These are phyloP conservation scores for Globisporangium uncinulatum DNA, from an alignment of 352 stramenopile genomes.

Conservation along the genomic window DNA sequence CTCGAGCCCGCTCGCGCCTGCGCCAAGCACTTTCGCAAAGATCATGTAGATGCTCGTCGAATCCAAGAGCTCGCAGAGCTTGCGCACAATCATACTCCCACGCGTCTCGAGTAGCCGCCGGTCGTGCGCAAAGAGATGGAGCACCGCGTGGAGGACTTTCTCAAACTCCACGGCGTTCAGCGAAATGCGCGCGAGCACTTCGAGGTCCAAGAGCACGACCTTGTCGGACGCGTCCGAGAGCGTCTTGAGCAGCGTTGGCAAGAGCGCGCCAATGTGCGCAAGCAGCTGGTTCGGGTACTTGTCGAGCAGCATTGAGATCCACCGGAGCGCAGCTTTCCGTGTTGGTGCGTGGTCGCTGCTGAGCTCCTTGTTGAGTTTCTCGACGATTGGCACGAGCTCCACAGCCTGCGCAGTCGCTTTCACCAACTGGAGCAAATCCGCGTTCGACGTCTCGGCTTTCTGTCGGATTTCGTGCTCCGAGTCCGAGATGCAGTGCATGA, in stretches of 20 bases:
- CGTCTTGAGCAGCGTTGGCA: constrained; percentile 95
- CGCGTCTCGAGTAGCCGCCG: constrained; percentile 88
- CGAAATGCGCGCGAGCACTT: constrained; percentile 95
- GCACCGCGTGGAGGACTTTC: constrained; percentile 92
- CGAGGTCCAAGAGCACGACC: constrained; percentile 94
- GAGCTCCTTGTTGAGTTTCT: constrained; percentile 94
- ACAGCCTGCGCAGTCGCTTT: constrained; percentile 88
- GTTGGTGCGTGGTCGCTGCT: constrained; percentile 95
- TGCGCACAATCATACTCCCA: constrained; percentile 97
- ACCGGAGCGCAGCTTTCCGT: constrained; percentile 91
- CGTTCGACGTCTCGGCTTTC: constrained; percentile 95
- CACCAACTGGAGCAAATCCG: constrained; percentile 95
- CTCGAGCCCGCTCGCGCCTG: constrained; percentile 34
- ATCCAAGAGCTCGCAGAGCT: constrained; percentile 97
- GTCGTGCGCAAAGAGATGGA: constrained; percentile 92
- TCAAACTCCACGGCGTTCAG: constrained; percentile 90
- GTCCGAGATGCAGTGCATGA: constrained; percentile 98
- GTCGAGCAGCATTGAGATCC: constrained; percentile 99
- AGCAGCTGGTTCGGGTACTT: constrained; percentile 94
- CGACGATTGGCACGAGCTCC: constrained; percentile 91
- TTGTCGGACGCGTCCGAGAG: constrained; percentile 95
- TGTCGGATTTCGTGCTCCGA: constrained; percentile 94
- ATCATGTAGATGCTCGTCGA: constrained; percentile 98
- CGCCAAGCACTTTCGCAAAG: constrained; percentile 93
- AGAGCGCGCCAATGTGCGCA: constrained; percentile 87